These are phyloP conservation scores for Arachnomyces sp. DNA, from an alignment of 2,329 filamentous ascomycete genomes.

Conservation along the genomic window DNA sequence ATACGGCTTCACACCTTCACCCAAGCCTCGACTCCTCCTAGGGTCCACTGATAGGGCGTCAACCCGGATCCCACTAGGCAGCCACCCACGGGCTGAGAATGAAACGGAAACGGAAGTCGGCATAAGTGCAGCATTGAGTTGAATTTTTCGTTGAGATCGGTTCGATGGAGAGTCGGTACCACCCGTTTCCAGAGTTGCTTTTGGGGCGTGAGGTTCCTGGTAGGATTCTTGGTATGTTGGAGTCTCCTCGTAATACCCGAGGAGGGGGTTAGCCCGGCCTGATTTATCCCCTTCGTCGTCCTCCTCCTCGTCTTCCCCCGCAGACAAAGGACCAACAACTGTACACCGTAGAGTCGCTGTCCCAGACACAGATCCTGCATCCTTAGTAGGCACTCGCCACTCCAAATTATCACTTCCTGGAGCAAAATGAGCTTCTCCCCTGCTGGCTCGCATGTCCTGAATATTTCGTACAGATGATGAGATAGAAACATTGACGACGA, in stretches of 20 bases:
- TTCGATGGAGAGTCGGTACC: slow-evolving; percentile 7
- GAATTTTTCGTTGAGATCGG: slow-evolving; percentile 30
- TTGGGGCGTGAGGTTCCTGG: slow-evolving; percentile 22
- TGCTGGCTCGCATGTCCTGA: slow-evolving; percentile 69
- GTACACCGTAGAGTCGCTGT: slow-evolving; percentile 72
- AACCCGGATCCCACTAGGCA: slow-evolving; percentile 57
- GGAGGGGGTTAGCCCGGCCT: slow-evolving; percentile 32
- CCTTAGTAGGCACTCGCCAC: slow-evolving; percentile 76
- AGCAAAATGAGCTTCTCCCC: slow-evolving; percentile 76
- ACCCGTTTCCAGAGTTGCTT: slow-evolving; percentile 30
- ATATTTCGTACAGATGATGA: slow-evolving; percentile 74
- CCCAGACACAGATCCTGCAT: slow-evolving; percentile 59
- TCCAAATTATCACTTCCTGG: slow-evolving; percentile 65
- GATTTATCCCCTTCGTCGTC: slow-evolving; percentile 32
- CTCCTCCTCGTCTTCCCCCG: slow-evolving; percentile 40
- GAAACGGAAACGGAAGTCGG: slow-evolving; percentile 69
- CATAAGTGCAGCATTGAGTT: slow-evolving; percentile 70
- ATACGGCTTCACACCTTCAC: slow-evolving; percentile 85
- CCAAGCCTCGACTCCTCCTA: slow-evolving; percentile 77
- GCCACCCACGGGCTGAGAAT: slow-evolving; percentile 54
- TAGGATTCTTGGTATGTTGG: slow-evolving; percentile 22
- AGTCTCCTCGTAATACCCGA: slow-evolving; percentile 40
- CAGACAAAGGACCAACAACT: slow-evolving; percentile 57
- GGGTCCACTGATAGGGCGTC: slow-evolving; percentile 56
- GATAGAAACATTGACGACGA: slow-evolving; percentile 71